Evolutionary conservation across 345 rosid species (phyloP).

Genomic region (Luvunga scandens): DNA sequence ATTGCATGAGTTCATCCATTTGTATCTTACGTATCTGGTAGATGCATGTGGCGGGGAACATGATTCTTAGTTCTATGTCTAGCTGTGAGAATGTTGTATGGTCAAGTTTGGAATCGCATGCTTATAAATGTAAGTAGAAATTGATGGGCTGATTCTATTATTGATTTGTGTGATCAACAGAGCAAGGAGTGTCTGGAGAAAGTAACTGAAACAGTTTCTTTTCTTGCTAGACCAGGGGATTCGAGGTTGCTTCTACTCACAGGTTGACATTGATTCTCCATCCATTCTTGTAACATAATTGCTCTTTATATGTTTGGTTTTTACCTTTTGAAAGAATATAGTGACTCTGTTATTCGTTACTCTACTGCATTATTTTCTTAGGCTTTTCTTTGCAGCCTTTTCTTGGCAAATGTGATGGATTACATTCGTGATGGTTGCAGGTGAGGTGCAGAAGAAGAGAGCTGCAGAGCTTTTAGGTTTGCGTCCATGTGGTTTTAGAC

Average conservation of each 20-base stretch:
- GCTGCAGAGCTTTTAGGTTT: constrained; percentile 77
- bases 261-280: constrained; percentile 38
- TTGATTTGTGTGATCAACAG: constrained; percentile 38
- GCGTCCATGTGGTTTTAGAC: constrained; percentile 71
- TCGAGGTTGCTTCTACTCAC: constrained; percentile 76
- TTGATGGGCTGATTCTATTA: background rate
- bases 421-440: constrained; percentile 32
- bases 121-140: background rate
- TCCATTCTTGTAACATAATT: too few relatives aligned
- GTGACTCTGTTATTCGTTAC: background rate
- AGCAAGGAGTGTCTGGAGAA: constrained; percentile 87
- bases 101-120: background rate
- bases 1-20: background rate
- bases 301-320: background rate
- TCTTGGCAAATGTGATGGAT: background rate
- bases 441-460: constrained; percentile 80
- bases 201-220: constrained; percentile 59
- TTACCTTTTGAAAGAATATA: background rate
- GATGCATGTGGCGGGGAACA: background rate
- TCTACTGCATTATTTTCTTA: background rate
- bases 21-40: background rate
- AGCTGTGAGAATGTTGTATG: background rate
- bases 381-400: background rate
- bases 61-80: background rate
- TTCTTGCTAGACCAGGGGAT: constrained; percentile 50